A percentile compares a stretch with the other conserved stretches of the same genome.
Conservation (phyloP, 441 rosid genomes). For the Gossypium lobatum region DNA sequence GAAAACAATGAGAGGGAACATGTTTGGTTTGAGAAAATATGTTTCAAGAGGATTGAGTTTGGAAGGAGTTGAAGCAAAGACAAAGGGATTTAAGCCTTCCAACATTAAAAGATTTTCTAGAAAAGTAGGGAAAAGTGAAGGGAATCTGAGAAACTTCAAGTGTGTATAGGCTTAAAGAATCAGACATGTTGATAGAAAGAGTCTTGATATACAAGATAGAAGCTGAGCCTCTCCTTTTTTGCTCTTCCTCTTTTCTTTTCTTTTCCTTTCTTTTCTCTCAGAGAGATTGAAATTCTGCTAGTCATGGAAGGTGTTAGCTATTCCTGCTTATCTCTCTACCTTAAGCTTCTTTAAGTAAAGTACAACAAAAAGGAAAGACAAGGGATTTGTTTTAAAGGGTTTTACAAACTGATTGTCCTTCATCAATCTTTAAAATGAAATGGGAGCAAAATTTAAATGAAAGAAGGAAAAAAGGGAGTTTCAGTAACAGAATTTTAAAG, state of each 20-base stretch:
- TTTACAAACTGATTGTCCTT: not conserved
- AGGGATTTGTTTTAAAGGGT: not conserved
- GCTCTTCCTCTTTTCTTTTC: constrained; percentile 19
- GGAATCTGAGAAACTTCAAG: constrained; percentile 50
- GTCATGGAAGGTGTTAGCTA: constrained; percentile 16
- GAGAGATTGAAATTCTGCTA: constrained; percentile 20
- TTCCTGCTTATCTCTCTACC: constrained; percentile 9
- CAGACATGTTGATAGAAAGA: constrained; percentile 39
- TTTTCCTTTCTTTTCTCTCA: constrained; percentile 22
- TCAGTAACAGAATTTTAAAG: constrained; percentile 50
- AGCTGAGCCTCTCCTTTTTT: constrained; percentile 39
- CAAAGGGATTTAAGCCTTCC: constrained; percentile 30
- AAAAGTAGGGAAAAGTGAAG: constrained; percentile 40
- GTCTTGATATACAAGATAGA: constrained; percentile 56
- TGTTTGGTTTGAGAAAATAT: constrained; percentile 17
- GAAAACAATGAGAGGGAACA: constrained; percentile 47
- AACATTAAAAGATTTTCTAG: constrained; percentile 26
- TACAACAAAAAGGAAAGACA: constrained; percentile 11
- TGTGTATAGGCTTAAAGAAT: constrained; percentile 34
- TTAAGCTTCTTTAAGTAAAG: constrained; percentile 22
- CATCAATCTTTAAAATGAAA: too few species aligned
- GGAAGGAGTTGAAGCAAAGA: constrained; percentile 38
- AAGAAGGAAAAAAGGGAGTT: constrained; percentile 20
- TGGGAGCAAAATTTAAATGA: too few species aligned
- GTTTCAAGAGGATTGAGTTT: constrained; percentile 24